Evolutionary conservation across 2,329 filamentous ascomycete species (phyloP).

Genomic region (Calonectria pseudoreteaudii): DNA sequence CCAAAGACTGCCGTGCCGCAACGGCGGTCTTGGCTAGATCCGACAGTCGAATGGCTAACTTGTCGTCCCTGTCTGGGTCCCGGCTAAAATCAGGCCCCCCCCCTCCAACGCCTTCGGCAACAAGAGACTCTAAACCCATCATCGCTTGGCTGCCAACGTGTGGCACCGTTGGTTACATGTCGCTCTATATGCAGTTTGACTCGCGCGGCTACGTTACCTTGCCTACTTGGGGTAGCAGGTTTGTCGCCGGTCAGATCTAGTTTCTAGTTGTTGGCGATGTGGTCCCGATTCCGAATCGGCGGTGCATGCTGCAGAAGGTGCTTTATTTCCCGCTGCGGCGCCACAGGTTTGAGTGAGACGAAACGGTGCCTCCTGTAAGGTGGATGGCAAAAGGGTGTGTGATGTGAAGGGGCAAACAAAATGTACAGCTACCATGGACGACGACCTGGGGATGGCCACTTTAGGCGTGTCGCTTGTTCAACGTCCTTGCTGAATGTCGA

Average conservation of each 20-base stretch:
- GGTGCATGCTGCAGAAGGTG: not conserved
- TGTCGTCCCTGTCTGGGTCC: constrained; percentile 8
- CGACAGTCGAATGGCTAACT: not conserved
- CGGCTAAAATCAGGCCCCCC: constrained; percentile 22
- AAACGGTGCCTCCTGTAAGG: not conserved
- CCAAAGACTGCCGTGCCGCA: constrained; percentile 11
- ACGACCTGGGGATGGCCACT: not conserved
- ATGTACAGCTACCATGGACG: not conserved
- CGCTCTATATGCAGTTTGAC: constrained; percentile 9
- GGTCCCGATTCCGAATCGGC: constrained; percentile 19
- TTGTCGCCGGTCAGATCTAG: constrained; percentile 5
- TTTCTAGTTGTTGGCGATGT: not conserved
- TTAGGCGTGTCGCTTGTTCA: not conserved
- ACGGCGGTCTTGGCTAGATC: constrained; percentile 7
- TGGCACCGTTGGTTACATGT: constrained; percentile 31
- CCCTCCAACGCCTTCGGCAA: constrained; percentile 17
- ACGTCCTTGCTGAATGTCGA: not conserved
- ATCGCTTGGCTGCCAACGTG: constrained; percentile 20
- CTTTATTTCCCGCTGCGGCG: not conserved
- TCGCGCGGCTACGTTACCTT: constrained; percentile 6
- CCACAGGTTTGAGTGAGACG: not conserved
- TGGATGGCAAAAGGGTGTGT: not conserved
- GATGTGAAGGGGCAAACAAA: not conserved
- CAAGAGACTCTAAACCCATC: not conserved
- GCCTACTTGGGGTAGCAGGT: constrained; percentile 9